These are phyloP conservation scores for Smittium mucronatum DNA, from an alignment of 371 early-diverging fungal genomes.

Conservation along the genomic window DNA sequence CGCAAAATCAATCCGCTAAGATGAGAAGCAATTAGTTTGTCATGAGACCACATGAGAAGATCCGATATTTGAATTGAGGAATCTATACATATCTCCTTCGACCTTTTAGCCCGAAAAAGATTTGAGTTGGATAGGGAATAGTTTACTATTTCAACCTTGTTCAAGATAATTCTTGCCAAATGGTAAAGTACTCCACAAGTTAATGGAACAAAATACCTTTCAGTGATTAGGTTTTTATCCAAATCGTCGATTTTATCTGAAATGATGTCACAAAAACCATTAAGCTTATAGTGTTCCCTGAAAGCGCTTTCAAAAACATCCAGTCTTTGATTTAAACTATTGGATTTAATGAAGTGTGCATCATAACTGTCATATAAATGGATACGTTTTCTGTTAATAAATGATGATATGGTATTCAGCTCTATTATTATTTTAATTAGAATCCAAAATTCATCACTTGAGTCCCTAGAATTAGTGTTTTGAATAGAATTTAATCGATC, in stretches of 20 bases:
- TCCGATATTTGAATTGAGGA: not conserved
- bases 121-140: not conserved
- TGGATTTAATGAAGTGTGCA: not conserved
- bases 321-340: not conserved
- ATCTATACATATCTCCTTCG: not conserved
- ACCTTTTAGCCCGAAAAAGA: not conserved
- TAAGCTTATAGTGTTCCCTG: not conserved
- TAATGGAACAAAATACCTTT: not conserved
- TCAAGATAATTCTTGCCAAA: not conserved
- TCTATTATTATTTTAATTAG: not conserved
- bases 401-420: not conserved
- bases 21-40: not conserved
- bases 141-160: not conserved
- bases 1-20: not conserved
- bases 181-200: not conserved
- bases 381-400: not conserved
- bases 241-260: not conserved
- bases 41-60: not conserved
- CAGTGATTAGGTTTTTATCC: not conserved
- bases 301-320: not conserved
- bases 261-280: not conserved
- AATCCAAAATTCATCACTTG: not conserved
- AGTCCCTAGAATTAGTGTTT: too few relatives aligned
- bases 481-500: too few relatives aligned
- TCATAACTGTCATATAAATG: not conserved